Evolutionary conservation across 2,329 filamentous ascomycete genomes (phyloP).

Genomic region (Fusarium hostae): DNA sequence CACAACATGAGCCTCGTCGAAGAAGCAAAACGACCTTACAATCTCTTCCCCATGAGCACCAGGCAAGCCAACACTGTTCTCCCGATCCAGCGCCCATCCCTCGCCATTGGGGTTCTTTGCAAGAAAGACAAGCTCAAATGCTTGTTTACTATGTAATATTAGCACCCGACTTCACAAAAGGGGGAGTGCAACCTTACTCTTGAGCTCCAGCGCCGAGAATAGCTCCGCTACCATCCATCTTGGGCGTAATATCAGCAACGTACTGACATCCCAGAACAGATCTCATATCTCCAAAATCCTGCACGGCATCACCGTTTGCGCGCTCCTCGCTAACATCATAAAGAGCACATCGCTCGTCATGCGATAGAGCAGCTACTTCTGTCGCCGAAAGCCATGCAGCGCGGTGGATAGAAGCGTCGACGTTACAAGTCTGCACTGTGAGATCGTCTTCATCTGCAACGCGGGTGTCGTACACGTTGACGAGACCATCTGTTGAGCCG

Average conservation of each 20-base stretch:
- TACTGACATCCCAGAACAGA: slow-evolving; percentile 76
- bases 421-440: slow-evolving; percentile 81
- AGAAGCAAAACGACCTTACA: slow-evolving; percentile 71
- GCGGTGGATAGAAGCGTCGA: slow-evolving; percentile 78
- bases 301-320: slow-evolving; percentile 66
- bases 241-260: slow-evolving; percentile 72
- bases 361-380: slow-evolving; percentile 77
- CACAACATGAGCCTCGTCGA: slow-evolving; percentile 68
- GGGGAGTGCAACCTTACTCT: slow-evolving; percentile 64
- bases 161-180: slow-evolving; percentile 34
- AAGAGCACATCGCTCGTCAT: slow-evolving; percentile 81
- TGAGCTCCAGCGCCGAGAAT: slow-evolving; percentile 74
- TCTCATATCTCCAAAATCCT: slow-evolving; percentile 76
- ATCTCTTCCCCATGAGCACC: slow-evolving; percentile 73
- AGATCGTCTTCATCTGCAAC: slow-evolving; percentile 81
- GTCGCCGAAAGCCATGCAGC: slow-evolving; percentile 74
- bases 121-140: slow-evolving; percentile 70
- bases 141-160: slow-evolving; percentile 56
- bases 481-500: slow-evolving; percentile 81
- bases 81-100: slow-evolving; percentile 66
- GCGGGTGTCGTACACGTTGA: slow-evolving; percentile 79
- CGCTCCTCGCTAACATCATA: slow-evolving; percentile 74
- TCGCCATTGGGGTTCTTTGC: slow-evolving; percentile 55
- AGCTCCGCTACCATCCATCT: slow-evolving; percentile 67
- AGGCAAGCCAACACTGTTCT: slow-evolving; percentile 66